These are phyloP conservation scores for Diutina pseudorugosa DNA, from an alignment of 1,139 yeast species.

Conservation along the genomic window DNA sequence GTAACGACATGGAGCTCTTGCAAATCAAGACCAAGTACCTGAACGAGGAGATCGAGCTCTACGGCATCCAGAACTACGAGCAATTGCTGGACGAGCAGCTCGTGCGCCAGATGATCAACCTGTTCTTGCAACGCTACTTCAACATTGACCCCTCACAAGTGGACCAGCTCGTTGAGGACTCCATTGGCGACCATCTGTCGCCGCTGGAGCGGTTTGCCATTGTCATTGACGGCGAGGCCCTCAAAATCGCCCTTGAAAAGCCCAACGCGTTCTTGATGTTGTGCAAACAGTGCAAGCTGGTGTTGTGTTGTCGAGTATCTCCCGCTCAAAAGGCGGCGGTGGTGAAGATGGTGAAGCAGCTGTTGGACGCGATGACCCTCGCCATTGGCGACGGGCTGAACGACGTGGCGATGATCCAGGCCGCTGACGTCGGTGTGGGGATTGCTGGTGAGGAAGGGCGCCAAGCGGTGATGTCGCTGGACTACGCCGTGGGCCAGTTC, in stretches of 20 bases:
- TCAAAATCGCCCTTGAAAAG: constrained; percentile 11
- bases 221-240: constrained; percentile 85
- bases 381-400: constrained; percentile 98
- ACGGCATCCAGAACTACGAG: background rate
- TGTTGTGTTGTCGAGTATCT: constrained; percentile 89
- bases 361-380: constrained; percentile 75
- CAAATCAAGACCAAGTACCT: constrained; percentile 27
- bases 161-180: constrained; percentile 40
- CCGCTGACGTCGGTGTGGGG: constrained; percentile 97
- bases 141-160: constrained; percentile 25
- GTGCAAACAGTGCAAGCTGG: constrained; percentile 91
- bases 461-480: constrained; percentile 96
- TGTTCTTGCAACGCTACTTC: constrained; percentile 7
- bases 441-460: constrained; percentile 98
- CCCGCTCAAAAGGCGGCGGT: constrained; percentile 97
- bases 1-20: constrained; percentile 75
- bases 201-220: constrained; percentile 74
- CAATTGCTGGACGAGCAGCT: constrained; percentile 5
- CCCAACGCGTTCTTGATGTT: constrained; percentile 60
- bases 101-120: constrained; percentile 8
- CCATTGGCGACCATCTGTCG: constrained; percentile 61
- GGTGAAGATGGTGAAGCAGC: constrained; percentile 68
- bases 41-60: constrained; percentile 9
- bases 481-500: constrained; percentile 93
- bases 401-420: constrained; percentile 97